Conservation (phyloP, 345 rosid genomes). For the Gossypium arboreum region DNA sequence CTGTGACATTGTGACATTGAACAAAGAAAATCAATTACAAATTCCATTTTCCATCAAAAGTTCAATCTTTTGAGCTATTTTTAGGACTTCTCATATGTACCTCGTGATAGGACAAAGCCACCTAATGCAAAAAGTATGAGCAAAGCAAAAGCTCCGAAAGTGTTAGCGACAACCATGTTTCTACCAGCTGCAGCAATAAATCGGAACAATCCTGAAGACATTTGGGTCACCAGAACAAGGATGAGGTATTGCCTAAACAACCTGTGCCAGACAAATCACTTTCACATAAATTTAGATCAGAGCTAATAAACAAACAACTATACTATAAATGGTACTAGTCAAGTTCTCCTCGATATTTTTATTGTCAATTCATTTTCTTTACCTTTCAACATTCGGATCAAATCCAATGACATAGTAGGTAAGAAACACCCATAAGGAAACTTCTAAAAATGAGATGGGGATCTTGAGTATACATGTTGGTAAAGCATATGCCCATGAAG, state of each 20-base stretch:
- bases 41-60: background rate
- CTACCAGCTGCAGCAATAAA: slow-evolving; percentile 56
- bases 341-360: background rate
- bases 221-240: slow-evolving; percentile 50
- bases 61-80: background rate
- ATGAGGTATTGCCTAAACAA: slow-evolving; percentile 58
- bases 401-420: slow-evolving; percentile 74
- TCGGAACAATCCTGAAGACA: slow-evolving; percentile 62
- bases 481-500: slow-evolving; percentile 73
- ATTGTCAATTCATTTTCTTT: background rate
- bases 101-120: slow-evolving; percentile 62
- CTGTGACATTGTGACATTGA: slow-evolving; percentile 31
- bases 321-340: background rate
- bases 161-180: slow-evolving; percentile 55
- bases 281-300: background rate
- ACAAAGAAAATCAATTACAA: background rate
- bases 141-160: slow-evolving; percentile 56
- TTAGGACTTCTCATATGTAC: slow-evolving; percentile 10
- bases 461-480: slow-evolving; percentile 82
- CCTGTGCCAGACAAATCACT: slow-evolving; percentile 35
- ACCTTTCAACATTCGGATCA: slow-evolving; percentile 76
- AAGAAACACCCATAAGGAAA: slow-evolving; percentile 49
- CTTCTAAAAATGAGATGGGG: slow-evolving; percentile 65
- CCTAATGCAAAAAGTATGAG: slow-evolving; percentile 50
- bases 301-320: background rate